Base-by-base conservation (phyloP, 495 filamentous ascomycete species). In the Penicillium manginii region DNA sequence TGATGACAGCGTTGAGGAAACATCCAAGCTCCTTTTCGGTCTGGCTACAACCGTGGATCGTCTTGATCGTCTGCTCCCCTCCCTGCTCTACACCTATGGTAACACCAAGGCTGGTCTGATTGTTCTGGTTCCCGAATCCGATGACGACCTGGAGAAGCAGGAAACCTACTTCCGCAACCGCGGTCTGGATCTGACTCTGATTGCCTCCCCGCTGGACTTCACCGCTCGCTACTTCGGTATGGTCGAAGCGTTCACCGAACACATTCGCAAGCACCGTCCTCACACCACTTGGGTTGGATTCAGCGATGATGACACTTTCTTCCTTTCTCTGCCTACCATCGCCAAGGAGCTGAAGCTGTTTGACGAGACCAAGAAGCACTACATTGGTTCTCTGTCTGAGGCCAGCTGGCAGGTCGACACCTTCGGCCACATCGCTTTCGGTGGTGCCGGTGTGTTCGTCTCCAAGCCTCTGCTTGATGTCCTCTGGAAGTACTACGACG, bases 251-350 rank as follows among this genome's bases (percentile, higher is more conserved):
- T 82, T 90, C 57, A 75, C 82, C 15, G 69, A 81, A 26, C 64
- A 77, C 57, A 76, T 83, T 19, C 78, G 75, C 23, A 72, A 72
- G 32, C 71, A 77, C 58, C 74, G 75, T 42, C 78, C 79, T 10
- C 71, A 80, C n/a, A 87, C 84, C 19, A 70, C 78, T 48, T 91
- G 87, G 86, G 74, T 87, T 42, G 81, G 77, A 59, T 78, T 90
- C 52, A 78, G 89, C 39, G 87, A 90, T 64, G 87, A 91, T 70
- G 88, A 91, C 69, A 90, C 88, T 19, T 90, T 90, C 74, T 87
- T 90, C 69, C 80, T 86, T 4, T 85, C 85, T 12, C 75, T 90
- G 4, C 63, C 81, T 4, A 77, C 78, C 23, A 71, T 87, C 2
- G 71, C 75, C 37, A 65, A 78, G 46, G 78, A 79, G 56, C 75